phyloP scores from a whole-genome alignment of 1,284 basidiomycete genomes.

The Ustilago tritici region DNA sequence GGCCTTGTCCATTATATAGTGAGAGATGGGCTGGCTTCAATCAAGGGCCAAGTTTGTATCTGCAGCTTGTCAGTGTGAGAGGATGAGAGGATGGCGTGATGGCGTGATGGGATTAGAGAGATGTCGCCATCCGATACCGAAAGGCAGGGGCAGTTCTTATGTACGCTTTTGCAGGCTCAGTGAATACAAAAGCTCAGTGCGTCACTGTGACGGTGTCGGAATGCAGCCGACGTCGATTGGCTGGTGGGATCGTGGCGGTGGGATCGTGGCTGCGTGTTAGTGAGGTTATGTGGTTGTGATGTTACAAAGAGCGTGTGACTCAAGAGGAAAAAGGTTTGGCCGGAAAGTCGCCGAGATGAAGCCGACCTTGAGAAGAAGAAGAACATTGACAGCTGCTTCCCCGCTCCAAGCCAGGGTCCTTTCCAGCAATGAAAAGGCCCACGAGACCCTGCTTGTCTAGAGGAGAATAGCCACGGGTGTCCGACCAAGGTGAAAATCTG shows the following conservation, averaged over 20 bases:
- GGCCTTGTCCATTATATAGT: constrained; percentile 32
- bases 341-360: constrained; percentile 37
- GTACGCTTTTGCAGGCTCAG: background rate
- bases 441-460: no score
- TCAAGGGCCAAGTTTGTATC: background rate
- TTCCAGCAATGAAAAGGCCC: background rate
- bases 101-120: constrained; percentile 7
- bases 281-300: background rate
- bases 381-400: no score
- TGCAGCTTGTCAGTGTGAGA: background rate
- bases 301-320: constrained; percentile 5
- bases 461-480: no score
- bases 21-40: background rate
- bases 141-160: background rate
- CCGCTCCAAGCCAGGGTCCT: background rate
- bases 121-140: constrained; percentile 14
- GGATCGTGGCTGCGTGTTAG: background rate
- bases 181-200: background rate
- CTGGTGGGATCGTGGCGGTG: background rate
- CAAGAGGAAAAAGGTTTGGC: constrained; percentile 1
- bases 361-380: constrained; percentile 8
- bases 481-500: no score
- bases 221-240: background rate
- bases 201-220: background rate
- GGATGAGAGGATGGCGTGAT: constrained; percentile 1